phyloP scores from a whole-genome alignment of 192 early-diverging fungal species.

The Linnemannia elongata region DNA sequence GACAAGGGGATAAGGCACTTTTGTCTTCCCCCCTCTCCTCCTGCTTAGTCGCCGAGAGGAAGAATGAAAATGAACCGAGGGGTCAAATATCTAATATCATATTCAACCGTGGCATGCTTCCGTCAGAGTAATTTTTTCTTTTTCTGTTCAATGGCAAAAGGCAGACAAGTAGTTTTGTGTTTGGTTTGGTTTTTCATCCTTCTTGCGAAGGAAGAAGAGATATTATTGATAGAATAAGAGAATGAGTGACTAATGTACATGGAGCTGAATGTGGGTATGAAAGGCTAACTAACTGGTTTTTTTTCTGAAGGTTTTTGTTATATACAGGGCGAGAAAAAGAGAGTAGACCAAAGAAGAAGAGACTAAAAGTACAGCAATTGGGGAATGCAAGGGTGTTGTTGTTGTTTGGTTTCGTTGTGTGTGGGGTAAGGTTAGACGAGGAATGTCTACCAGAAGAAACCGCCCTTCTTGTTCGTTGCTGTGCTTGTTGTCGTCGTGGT shows the following conservation, averaged over 20 bases:
- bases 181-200: not conserved
- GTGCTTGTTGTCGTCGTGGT: conserved; percentile 26
- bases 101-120: no score
- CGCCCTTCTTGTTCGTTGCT: conserved; percentile 38
- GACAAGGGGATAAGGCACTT: not conserved
- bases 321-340: conserved; percentile 22
- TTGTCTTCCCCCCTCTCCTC: no score
- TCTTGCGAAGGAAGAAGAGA: not conserved
- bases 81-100: no score
- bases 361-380: conserved; percentile 23
- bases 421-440: not conserved
- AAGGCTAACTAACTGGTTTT: not conserved
- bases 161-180: not conserved
- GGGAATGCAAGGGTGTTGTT: not conserved
- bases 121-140: no score
- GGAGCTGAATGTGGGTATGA: not conserved
- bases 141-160: no score
- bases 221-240: not conserved
- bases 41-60: no score
- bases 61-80: no score
- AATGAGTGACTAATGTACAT: not conserved
- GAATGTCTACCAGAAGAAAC: conserved; percentile 45
- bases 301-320: conserved; percentile 3
- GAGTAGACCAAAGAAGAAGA: not conserved
- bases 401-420: not conserved